Conservation (phyloP, 2,329 filamentous ascomycete species). For the Blumeria hordei region DNA sequence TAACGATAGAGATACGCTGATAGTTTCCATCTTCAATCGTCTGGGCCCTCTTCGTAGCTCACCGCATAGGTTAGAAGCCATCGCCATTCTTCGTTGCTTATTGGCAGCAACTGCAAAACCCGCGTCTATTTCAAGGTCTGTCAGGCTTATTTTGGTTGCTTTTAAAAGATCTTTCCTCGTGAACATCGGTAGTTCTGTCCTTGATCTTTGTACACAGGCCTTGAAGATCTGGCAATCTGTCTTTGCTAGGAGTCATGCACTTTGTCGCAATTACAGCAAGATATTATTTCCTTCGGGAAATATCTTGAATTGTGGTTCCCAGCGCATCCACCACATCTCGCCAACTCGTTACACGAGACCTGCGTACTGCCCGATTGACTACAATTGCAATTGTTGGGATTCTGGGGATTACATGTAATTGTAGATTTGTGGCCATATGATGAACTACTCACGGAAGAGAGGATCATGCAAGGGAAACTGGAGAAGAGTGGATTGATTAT, state of each 20-base stretch:
- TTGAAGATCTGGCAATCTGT: background rate
- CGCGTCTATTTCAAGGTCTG: background rate
- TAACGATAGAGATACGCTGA: no score
- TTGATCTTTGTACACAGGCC: background rate
- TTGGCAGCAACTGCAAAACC: background rate
- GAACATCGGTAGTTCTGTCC: no score
- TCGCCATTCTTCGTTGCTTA: no score
- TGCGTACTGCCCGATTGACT: background rate
- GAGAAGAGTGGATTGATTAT: no score
- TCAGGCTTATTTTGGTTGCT: background rate
- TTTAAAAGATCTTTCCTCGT: no score
- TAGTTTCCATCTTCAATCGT: background rate
- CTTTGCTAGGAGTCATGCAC: background rate
- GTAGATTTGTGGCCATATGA: no score
- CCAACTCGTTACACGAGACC: background rate
- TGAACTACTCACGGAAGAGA: no score
- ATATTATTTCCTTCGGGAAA: background rate
- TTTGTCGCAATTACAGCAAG: background rate
- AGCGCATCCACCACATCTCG: background rate
- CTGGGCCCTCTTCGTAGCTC: background rate
- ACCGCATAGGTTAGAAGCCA: no score
- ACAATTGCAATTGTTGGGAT: no score
- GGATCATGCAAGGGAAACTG: no score
- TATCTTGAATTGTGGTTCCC: background rate
- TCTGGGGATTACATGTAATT: no score